A percentile compares a stretch with the other conserved stretches of the same genome.
These are phyloP conservation scores for Penicillium hesseltinei DNA, from an alignment of 2,329 filamentous ascomycete genomes.

Conservation along the genomic window DNA sequence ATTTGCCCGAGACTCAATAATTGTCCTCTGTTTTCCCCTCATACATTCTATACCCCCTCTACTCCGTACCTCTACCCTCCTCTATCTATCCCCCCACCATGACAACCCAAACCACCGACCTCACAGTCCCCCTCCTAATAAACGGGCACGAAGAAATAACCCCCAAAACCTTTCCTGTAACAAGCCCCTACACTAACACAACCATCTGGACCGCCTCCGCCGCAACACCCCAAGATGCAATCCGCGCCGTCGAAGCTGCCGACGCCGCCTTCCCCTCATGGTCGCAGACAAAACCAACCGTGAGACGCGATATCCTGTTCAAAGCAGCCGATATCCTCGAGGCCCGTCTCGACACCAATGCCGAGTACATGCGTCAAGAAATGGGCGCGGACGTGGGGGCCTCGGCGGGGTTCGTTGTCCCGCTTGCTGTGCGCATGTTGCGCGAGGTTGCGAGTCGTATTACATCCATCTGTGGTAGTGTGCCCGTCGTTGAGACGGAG, in stretches of 20 bases:
- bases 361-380: slow-evolving; percentile 56
- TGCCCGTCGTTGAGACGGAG: slow-evolving; percentile 50
- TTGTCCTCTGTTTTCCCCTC: background rate
- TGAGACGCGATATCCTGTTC: slow-evolving; percentile 67
- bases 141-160: slow-evolving; percentile 36
- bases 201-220: slow-evolving; percentile 55
- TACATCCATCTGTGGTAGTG: slow-evolving; percentile 47
- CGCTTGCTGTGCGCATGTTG: slow-evolving; percentile 40
- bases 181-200: slow-evolving; percentile 54
- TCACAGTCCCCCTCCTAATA: slow-evolving; percentile 39
- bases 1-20: background rate
- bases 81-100: background rate
- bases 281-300: slow-evolving; percentile 59
- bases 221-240: slow-evolving; percentile 45
- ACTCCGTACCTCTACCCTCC: background rate
- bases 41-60: background rate
- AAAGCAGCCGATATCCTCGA: slow-evolving; percentile 62
- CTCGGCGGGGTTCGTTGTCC: slow-evolving; percentile 32
- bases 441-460: slow-evolving; percentile 52
- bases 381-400: slow-evolving; percentile 48
- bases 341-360: slow-evolving; percentile 51
- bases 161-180: slow-evolving; percentile 44
- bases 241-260: slow-evolving; percentile 56
- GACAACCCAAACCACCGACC: slow-evolving; percentile 1
- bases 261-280: slow-evolving; percentile 64